A percentile compares a stretch with the other conserved stretches of the same genome.
Evolutionary conservation across 140 eudicot species (phyloP).

Genomic region (Flaveria floridana): DNA sequence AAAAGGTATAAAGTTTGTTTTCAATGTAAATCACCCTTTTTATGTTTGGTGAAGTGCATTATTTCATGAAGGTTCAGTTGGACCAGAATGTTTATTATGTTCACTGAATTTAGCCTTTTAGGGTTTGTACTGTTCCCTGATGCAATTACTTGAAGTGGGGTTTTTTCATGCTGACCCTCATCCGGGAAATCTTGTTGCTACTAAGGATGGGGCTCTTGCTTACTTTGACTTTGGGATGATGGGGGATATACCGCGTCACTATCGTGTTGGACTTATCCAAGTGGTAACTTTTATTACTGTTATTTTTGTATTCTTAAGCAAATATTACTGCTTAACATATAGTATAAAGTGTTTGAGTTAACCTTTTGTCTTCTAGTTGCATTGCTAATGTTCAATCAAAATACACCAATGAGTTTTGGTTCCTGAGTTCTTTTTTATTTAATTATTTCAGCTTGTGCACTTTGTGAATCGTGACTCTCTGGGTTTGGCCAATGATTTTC

Average conservation of each 20-base stretch:
- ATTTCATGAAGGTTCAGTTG: slow-evolving; percentile 20
- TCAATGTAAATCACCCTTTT: neutral
- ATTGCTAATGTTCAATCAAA: neutral
- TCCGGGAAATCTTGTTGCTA: slow-evolving; percentile 96
- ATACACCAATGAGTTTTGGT: slow-evolving; percentile 8
- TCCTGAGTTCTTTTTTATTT: neutral
- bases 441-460: slow-evolving; percentile 81
- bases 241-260: slow-evolving; percentile 98
- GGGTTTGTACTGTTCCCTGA: slow-evolving; percentile 89
- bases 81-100: slow-evolving; percentile 18
- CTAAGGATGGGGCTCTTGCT: slow-evolving; percentile 78
- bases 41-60: neutral
- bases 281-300: slow-evolving; percentile 50
- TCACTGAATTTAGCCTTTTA: slow-evolving; percentile 33
- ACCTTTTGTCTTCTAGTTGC: neutral
- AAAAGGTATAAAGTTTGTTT: neutral
- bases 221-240: slow-evolving; percentile 98
- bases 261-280: slow-evolving; percentile 91
- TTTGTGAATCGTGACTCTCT: slow-evolving; percentile 91
- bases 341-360: slow-evolving; percentile 11
- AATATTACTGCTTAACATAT: neutral
- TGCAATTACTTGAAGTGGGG: slow-evolving; percentile 93
- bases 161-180: slow-evolving; percentile 99
- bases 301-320: neutral
- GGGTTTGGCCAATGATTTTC: slow-evolving; percentile 92